Base-by-base conservation (phyloP, 1,284 basidiomycete genomes). In the Marasmius fiardii region DNA sequence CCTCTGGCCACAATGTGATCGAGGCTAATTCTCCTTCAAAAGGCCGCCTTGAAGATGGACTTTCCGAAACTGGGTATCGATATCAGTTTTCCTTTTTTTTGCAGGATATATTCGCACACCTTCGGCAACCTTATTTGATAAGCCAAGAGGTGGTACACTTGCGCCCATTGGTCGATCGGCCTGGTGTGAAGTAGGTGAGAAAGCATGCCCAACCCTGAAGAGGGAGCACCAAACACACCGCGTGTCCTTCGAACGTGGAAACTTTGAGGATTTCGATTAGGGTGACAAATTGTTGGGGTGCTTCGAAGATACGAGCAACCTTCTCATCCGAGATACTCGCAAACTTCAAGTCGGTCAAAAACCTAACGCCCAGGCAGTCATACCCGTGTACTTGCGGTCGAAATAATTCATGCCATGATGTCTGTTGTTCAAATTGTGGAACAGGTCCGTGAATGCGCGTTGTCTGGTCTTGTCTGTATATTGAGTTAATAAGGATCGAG, bases 341-440 rank as follows among this genome's bases (percentile, higher is more conserved):
- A 65, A 96, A 93, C 21, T 82, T 84, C 43, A 93, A 74, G 0
- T 90, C 74, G 56, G 81, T 78, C 43, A 97, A 78, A 70, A 93
- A 94, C 2, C 80, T 82, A 1, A 82, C 86, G 58, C 87, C 87
- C n/a, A 94, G 77, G 44, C 97, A 76, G 65, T 97, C 93, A 69
- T 98, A 97, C 4, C 95, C 95, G 70, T 98, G 95, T 18, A 96
- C 86, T 70, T 98, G 95, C 23, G 95, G 95, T 16, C 95, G 85
- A 26, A 83, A 83, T 28, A 97, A 76, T 68, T 98, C 95, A 62
- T 92, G 90, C 95, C 95, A 98, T 1, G 71, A 64, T n/a, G 61
- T 31, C 3, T 56, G 56, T 28, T 66, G 61, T 6, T 58, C 44
- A 51, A 63, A 61, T 60, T 72, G 39, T 8, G 64, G 65, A 28